Evolutionary conservation across 495 filamentous ascomycete species (phyloP), one percentile per base, ranked within the genome.

Genomic region (Endocarpon pusillum): DNA sequence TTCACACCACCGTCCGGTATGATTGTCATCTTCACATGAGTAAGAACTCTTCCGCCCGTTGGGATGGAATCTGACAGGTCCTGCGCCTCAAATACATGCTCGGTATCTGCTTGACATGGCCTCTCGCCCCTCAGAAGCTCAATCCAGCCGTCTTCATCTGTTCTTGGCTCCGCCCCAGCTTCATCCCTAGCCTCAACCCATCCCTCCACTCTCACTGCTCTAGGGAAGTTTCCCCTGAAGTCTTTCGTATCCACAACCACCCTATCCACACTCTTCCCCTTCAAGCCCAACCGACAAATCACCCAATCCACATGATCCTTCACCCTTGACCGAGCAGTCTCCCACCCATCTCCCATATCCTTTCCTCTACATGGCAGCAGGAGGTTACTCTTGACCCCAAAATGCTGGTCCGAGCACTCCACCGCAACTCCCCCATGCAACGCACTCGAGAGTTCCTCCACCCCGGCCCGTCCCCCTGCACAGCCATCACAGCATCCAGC

Each of bases 301-400:
- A 75, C 66, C 85, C 86, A 93, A 55, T 94, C 86, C 14, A 79
- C 59, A 54, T 94, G 86, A 8, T 69, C 77, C 43, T 71, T 71
- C 16, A 64, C 71, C 17, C 86, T 57, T 20, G 76, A 83, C 23
- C 86, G 68, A 34, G 77, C 74, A 8, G 85, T 94, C 57, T 94
- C 85, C 85, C 86, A 94, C 2, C 86, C 86, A 52, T 92, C 85
- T 20, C 84, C 79, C 84, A 93, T 93, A 54, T 94, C 76, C 48
- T 76, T 71, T 4, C 86, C 86, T 18, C 86, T 64, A 2, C 84
- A 84, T 2, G 86, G 85, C 9, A 93, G 59, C 10, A 93, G 67
- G 29, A 93, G 53, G 52, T 94, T 92, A 39, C 76, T 73, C 50
- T 75, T 80, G 6, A 71, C 75, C 2, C 85, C 81, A 48, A 79